Conservation (phyloP, 768 basidiomycete genomes). For the Lactarius sanguifluus region DNA sequence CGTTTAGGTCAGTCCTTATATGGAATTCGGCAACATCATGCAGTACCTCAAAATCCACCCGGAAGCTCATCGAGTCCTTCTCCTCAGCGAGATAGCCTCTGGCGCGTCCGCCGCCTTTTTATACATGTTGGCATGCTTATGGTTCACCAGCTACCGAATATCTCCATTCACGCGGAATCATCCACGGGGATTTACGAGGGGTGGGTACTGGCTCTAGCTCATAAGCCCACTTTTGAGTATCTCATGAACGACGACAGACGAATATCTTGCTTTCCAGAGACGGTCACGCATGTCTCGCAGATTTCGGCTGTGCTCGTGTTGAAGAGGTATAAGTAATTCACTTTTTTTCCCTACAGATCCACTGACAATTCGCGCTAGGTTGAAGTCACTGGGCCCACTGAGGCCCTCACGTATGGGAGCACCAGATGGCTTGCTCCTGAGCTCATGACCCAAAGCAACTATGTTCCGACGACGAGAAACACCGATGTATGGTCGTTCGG, state of each 20-base stretch:
- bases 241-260: slow-evolving; percentile 14
- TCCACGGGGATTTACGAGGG: slow-evolving; percentile 26
- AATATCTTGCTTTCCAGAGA: slow-evolving; percentile 19
- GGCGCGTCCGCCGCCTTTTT: not conserved
- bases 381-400: slow-evolving; percentile 4
- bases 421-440: slow-evolving; percentile 27
- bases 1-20: slow-evolving; percentile 20
- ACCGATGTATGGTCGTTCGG: slow-evolving; percentile 53
- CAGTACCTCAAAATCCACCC: slow-evolving; percentile 12
- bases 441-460: slow-evolving; percentile 10
- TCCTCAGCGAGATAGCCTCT: slow-evolving; percentile 22
- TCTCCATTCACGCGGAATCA: slow-evolving; percentile 19
- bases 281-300: slow-evolving; percentile 15
- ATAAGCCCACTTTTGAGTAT: not conserved
- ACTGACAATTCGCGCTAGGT: slow-evolving; percentile 5
- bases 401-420: slow-evolving; percentile 9
- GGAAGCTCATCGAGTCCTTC: slow-evolving; percentile 16
- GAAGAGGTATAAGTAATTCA: slow-evolving; percentile 14
- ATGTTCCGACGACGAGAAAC: slow-evolving; percentile 31
- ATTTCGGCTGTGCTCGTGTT: slow-evolving; percentile 22
- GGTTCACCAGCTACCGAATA: slow-evolving; percentile 19
- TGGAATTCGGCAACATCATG: slow-evolving; percentile 22
- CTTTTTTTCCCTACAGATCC: not conserved
- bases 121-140: not conserved
- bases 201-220: slow-evolving; percentile 1